Evolutionary conservation across 345 rosid genomes (phyloP), one percentile per base, ranked within the genome.

Genomic region (Gossypium arboreum): DNA sequence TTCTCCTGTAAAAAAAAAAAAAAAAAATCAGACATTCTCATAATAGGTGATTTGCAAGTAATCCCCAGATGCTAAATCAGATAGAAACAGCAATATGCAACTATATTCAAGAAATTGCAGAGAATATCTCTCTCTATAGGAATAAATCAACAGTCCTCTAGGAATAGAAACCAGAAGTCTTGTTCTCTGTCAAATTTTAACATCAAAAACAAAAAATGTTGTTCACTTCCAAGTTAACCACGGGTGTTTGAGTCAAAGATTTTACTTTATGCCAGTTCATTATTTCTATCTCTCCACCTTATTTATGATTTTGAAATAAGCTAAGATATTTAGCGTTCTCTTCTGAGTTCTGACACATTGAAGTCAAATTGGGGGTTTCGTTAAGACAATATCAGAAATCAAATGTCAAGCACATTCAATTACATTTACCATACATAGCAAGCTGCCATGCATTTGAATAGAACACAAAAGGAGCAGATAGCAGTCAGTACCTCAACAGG

Each of bases 401-500:
- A 7, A 25, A 62, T 62, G 48, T 2, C 48, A 63, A 27, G 68
- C 22, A 18, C 68, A 67, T 29, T 55, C 65, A n/a, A 12, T 55
- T 9, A 79, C 18, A 16, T 47, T 47, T 25, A 52, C 29, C 27
- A 55, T 27, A 62, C 12, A 65, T 22, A 0, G 44, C 20, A 72
- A 44, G 20, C 22, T 18, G 54, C 50, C 2, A 72, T 58, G 75
- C 55, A 43, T 13, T 43, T 12, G 70, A 62, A 45, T 24, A 34
- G 9, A 29, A 77, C 20, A 57, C 56, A 7, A 61, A 61, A 61
- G n/a, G 16, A 39, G 10, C 27, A 41, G 68, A 12, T 61, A 27
- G 13, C 24, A 41, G 71, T 1, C 67, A 76, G 63, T 84, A 91
- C 97, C 98, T 94, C 97, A 55, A 81, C 61, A 11, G 97, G 97